Base-by-base conservation (phyloP, 352 stramenopile genomes). In the Stramenopiles sp. region DNA sequence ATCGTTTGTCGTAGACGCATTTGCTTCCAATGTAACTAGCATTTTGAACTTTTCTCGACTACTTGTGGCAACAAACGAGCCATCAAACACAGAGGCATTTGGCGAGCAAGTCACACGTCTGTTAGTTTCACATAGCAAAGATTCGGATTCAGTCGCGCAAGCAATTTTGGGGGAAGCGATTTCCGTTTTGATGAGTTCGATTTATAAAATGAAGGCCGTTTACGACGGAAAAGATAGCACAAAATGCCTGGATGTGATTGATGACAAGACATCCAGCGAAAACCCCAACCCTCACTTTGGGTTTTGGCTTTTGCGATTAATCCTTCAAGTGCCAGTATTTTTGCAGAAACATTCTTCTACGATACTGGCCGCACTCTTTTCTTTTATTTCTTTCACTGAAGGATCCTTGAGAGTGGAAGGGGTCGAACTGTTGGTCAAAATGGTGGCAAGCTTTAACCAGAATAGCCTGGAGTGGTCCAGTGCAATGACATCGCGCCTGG, bases 271-370 rank as follows among this genome's bases (percentile, higher is more conserved):
- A 4, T 31, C 53, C 6, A 71, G 33, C 35, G 6, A 71, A 71
- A 71, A 71, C 35, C 53, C 53, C 33, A 71, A 71, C 12, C 53
- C 53, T 6, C 33, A 71, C 4, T 71, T 71, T 71, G 53, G 53
- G 4, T 71, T 71, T 71, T 71, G 53, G 53, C 12, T 71, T 31
- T 6, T 71, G 1, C 31, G 53, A 6, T 71, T 71, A 71, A 33
- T 71, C 35, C 12, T 71, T 35, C 31, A 71, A 4, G 53, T 71
- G 2, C 53, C 53, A 6, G 53, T 35, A 71, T 71, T 71, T 71
- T 71, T 71, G 12, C 6, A 2, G 6, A 35, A 35, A 6, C 53
- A 71, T 71, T 71, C 53, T 6, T 71, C 53, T 2, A 35, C 53
- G 6, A 71, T 71, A 35, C 12, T 71, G 35, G 53, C 53, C 2